phyloP scores from a whole-genome alignment of 2,329 filamentous ascomycete genomes.

The Stemphylium vesicarium region DNA sequence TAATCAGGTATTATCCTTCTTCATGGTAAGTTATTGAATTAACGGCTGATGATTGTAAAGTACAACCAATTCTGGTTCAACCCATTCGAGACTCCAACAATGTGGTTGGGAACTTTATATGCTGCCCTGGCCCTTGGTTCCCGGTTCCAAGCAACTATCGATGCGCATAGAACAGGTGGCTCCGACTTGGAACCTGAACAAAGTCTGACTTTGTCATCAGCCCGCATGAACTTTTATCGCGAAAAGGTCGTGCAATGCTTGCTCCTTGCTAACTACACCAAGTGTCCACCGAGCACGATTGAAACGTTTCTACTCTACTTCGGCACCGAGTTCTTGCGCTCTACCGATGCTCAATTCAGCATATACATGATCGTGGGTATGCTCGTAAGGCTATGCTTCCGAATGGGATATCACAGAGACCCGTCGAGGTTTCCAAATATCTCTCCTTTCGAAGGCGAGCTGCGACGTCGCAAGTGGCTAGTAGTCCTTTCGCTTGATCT shows the following conservation, averaged over 20 bases:
- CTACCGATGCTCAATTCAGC: conserved; percentile 38
- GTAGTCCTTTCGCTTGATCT: conserved; percentile 54
- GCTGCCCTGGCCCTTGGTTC: conserved; percentile 44
- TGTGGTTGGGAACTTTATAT: conserved; percentile 56
- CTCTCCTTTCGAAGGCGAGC: conserved; percentile 63
- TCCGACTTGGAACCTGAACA: conserved; percentile 6
- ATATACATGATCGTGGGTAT: conserved; percentile 39
- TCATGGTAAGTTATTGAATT: no score
- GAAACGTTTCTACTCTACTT: conserved; percentile 42
- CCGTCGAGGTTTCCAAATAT: conserved; percentile 46
- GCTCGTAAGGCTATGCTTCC: conserved; percentile 42
- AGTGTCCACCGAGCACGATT: conserved; percentile 44
- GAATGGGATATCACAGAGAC: conserved; percentile 55
- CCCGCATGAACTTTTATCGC: conserved; percentile 38
- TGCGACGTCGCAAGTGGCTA: conserved; percentile 67
- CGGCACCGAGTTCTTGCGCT: conserved; percentile 37
- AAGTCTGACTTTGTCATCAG: conserved; percentile 22
- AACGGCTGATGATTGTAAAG: conserved; percentile 28
- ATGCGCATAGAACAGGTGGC: conserved; percentile 4
- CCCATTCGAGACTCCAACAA: conserved; percentile 45
- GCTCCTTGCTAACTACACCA: conserved; percentile 43
- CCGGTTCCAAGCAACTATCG: conserved; percentile 32
- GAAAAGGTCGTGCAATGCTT: conserved; percentile 43
- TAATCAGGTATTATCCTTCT: conserved; percentile 24
- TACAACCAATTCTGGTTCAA: conserved; percentile 55